phyloP scores from a whole-genome alignment of 1,284 basidiomycete genomes.

The Trichosporon ovoides region DNA sequence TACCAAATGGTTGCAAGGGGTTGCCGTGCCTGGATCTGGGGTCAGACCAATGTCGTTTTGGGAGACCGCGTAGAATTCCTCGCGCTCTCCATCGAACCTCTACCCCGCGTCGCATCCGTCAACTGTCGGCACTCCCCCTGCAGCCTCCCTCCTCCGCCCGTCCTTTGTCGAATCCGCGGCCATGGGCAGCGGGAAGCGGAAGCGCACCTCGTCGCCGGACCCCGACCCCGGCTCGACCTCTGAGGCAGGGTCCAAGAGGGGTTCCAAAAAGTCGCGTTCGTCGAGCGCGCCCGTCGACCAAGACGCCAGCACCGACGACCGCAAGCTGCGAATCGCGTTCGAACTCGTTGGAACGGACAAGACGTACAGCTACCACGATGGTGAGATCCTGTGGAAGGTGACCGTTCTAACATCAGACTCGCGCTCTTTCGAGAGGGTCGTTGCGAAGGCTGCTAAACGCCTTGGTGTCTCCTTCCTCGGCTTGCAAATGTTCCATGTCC shows the following conservation, averaged over 20 bases:
- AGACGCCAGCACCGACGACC: background rate
- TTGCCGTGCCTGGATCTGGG: background rate
- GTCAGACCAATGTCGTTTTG: background rate
- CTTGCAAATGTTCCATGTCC: constrained; percentile 25
- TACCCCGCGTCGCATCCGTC: background rate
- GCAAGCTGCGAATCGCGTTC: constrained; percentile 11
- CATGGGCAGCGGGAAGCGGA: constrained; percentile 15
- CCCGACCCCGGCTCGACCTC: background rate
- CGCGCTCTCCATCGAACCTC: background rate
- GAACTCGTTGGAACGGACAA: constrained; percentile 17
- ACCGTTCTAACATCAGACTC: background rate
- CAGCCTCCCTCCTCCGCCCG: background rate
- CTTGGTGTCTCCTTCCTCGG: constrained; percentile 16
- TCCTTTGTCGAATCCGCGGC: background rate
- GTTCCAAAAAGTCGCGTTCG: constrained; percentile 12
- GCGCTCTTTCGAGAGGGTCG: constrained; percentile 10
- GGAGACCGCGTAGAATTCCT: background rate
- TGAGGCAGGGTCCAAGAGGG: background rate
- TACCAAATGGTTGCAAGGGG: background rate
- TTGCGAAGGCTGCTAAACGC: constrained; percentile 12
- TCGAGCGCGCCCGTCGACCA: background rate
- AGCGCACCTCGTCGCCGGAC: constrained; percentile 13
- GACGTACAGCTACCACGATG: constrained; percentile 2
- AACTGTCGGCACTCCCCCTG: background rate
- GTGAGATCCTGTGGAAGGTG: background rate